Evolutionary conservation across 176 grass and related monocot genomes (phyloP).

Genomic region (Oryza australiensis): DNA sequence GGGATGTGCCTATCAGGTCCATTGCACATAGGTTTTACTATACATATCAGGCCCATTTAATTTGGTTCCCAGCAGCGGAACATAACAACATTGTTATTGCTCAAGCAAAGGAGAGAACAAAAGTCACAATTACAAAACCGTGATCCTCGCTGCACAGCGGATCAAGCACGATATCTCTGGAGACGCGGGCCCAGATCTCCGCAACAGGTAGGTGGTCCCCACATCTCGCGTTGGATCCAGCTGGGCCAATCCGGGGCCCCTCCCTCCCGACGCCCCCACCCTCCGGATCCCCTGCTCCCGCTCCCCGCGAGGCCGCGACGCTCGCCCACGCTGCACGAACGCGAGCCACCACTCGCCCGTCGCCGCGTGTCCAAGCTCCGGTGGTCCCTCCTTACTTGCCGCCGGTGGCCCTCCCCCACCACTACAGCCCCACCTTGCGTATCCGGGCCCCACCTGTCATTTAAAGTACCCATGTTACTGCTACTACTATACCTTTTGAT

Average conservation of each 20-base stretch:
- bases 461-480: not conserved
- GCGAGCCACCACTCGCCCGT: not conserved
- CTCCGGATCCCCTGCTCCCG: constrained; percentile 30
- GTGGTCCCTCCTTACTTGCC: not conserved
- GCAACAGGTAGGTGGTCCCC: constrained; percentile 41
- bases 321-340: not conserved
- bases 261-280: not conserved
- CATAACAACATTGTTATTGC: too few species aligned
- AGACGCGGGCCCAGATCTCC: constrained; percentile 29
- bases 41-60: not conserved
- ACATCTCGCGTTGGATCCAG: constrained; percentile 39
- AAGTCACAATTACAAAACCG: not conserved
- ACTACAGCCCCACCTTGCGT: not conserved
- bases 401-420: constrained; percentile 4
- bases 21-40: too few species aligned
- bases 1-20: too few species aligned
- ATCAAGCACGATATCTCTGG: not conserved
- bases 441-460: constrained; percentile 19
- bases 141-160: not conserved
- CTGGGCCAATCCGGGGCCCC: constrained; percentile 37
- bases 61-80: not conserved
- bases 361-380: not conserved
- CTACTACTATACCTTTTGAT: not conserved
- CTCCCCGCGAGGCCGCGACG: not conserved
- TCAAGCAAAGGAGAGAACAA: not conserved